These are phyloP conservation scores for Flaveria trinervia DNA, from an alignment of 129 eudicot genomes.

Conservation along the genomic window DNA sequence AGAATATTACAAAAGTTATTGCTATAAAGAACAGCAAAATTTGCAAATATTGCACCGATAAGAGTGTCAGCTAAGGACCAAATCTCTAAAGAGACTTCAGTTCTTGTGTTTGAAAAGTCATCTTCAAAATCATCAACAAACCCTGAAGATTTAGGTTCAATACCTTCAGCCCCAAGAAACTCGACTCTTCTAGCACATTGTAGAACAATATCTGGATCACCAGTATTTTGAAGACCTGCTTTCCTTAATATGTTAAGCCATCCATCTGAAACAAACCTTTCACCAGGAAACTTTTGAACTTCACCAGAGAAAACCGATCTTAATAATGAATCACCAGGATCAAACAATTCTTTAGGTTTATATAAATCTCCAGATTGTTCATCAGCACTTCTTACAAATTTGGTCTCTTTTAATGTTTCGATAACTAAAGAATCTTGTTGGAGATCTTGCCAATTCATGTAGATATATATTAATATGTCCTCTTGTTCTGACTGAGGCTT, in stretches of 20 bases:
- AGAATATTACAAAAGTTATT: constrained; percentile 79
- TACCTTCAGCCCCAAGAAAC: constrained; percentile 73
- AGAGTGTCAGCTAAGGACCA: constrained; percentile 90
- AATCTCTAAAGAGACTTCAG: constrained; percentile 69
- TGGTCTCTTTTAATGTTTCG: constrained; percentile 75
- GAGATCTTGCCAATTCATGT: constrained; percentile 82
- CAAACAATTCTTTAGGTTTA: constrained; percentile 82
- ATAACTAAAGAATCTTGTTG: constrained; percentile 67
- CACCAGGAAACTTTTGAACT: constrained; percentile 86
- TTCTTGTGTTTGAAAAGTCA: constrained; percentile 49
- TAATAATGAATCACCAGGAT: constrained; percentile 75
- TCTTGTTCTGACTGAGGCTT: constrained; percentile 81
- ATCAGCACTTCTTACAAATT: constrained; percentile 79
- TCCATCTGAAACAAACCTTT: constrained; percentile 79
- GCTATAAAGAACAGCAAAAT: constrained; percentile 92
- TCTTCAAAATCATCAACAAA: constrained; percentile 63
- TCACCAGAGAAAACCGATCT: constrained; percentile 82
- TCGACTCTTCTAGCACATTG: constrained; percentile 96
- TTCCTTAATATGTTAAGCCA: constrained; percentile 86
- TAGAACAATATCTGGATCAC: constrained; percentile 79
- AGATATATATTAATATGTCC: constrained; percentile 73
- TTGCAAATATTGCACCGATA: constrained; percentile 72
- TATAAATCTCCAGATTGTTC: constrained; percentile 53
- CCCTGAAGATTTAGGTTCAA: constrained; percentile 48
- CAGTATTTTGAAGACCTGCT: constrained; percentile 69